Conservation (phyloP, 352 stramenopile species). For the Pythium aphanidermatum region DNA sequence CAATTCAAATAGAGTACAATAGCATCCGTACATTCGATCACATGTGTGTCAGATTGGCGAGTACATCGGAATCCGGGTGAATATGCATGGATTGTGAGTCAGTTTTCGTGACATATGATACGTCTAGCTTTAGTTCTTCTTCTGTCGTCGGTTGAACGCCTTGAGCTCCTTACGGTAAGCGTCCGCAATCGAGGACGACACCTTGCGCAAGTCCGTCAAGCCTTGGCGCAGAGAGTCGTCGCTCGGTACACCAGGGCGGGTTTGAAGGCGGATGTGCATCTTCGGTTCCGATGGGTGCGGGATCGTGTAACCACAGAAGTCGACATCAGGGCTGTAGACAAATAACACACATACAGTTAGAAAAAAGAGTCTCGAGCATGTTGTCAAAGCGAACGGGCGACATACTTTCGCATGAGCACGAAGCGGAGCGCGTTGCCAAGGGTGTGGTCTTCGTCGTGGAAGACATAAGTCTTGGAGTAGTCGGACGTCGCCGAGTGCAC, state of each 20-base stretch:
- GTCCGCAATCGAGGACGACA: constrained; percentile 64
- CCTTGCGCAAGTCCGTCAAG: constrained; percentile 65
- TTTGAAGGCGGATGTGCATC: constrained; percentile 93
- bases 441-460: constrained; percentile 89
- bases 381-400: constrained; percentile 3
- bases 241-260: constrained; percentile 55
- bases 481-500: constrained; percentile 74
- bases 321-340: constrained; percentile 70
- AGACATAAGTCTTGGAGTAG: constrained; percentile 85
- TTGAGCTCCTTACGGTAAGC: constrained; percentile 81
- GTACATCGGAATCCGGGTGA: too few relatives aligned
- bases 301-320: constrained; percentile 95
- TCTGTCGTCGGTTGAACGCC: constrained; percentile 70
- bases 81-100: too few relatives aligned
- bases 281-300: constrained; percentile 93
- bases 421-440: constrained; percentile 89
- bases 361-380: constrained; percentile 2
- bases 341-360: constrained; percentile 5
- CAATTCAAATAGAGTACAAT: too few relatives aligned
- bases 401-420: constrained; percentile 88
- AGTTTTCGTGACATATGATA: too few relatives aligned
- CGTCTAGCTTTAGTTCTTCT: constrained; percentile 66
- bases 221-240: constrained; percentile 60
- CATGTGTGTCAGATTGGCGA: too few relatives aligned
- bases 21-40: too few relatives aligned